Evolutionary conservation across 768 basidiomycete genomes (phyloP).

Genomic region (Collybiopsis confluens): DNA sequence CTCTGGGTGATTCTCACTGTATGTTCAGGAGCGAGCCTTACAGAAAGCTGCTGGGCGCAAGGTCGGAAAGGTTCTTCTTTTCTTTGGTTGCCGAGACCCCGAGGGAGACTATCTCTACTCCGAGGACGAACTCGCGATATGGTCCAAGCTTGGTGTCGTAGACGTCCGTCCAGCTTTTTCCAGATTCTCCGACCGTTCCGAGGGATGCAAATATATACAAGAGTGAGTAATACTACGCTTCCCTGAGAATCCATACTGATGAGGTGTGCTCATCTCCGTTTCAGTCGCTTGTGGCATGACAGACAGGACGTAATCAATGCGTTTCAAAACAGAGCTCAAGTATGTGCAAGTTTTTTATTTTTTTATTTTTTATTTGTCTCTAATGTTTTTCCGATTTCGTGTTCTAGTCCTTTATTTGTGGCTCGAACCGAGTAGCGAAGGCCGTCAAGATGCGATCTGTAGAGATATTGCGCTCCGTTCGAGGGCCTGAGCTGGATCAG

Average conservation of each 20-base stretch:
- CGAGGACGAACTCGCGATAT: conserved; percentile 36
- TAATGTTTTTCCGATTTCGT: not conserved
- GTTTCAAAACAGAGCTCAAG: conserved; percentile 31
- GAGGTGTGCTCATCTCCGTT: not conserved
- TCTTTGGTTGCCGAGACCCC: conserved; percentile 44
- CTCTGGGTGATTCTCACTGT: not conserved
- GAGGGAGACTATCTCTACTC: conserved; percentile 39
- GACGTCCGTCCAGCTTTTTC: conserved; percentile 44
- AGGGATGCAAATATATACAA: conserved; percentile 35
- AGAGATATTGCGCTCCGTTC: conserved; percentile 28
- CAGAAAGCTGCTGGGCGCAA: conserved; percentile 39
- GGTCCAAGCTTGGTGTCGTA: conserved; percentile 37
- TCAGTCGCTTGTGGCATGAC: conserved; percentile 41
- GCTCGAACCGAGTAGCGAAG: conserved; percentile 32
- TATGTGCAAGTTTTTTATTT: conserved; percentile 14
- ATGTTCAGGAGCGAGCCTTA: conserved; percentile 34
- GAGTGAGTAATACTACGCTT: conserved; percentile 23
- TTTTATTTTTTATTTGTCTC: not conserved
- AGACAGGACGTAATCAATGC: conserved; percentile 27
- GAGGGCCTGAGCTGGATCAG: conserved; percentile 14
- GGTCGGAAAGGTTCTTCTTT: conserved; percentile 36
- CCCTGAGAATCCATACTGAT: not conserved
- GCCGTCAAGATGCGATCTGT: conserved; percentile 34
- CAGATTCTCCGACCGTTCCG: conserved; percentile 20
- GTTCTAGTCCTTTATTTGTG: conserved; percentile 39